Evolutionary conservation across 306 rosid genomes (phyloP).

Genomic region (Medicago truncatula): DNA sequence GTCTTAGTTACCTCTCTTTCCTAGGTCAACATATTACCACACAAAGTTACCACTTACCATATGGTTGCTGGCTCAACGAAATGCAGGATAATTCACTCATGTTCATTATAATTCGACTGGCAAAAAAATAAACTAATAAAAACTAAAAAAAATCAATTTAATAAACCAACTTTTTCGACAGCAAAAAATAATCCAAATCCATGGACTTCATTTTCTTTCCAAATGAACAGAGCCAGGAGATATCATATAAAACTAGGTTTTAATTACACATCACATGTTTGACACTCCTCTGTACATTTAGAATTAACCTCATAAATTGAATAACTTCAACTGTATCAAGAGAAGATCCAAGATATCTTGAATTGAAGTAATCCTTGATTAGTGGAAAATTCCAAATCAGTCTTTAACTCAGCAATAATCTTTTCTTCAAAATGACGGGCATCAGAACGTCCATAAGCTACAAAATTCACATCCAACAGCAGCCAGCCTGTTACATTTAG

Average conservation of each 20-base stretch:
- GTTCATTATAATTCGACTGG: slow-evolving; percentile 39
- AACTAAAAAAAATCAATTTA: background rate
- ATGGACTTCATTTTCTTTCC: slow-evolving; percentile 45
- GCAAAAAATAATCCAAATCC: slow-evolving; percentile 46
- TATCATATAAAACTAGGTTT: slow-evolving; percentile 44
- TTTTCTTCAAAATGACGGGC: slow-evolving; percentile 57
- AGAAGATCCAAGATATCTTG: slow-evolving; percentile 43
- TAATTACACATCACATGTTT: slow-evolving; percentile 52
- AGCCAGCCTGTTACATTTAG: slow-evolving; percentile 59
- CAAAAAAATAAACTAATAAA: background rate
- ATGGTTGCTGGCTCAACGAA: background rate
- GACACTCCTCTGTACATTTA: slow-evolving; percentile 50
- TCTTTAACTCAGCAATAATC: slow-evolving; percentile 45
- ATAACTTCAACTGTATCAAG: slow-evolving; percentile 36
- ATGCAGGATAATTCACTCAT: too few species aligned
- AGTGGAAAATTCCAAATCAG: slow-evolving; percentile 33
- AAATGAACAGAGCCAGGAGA: slow-evolving; percentile 49
- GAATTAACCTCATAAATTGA: slow-evolving; percentile 40
- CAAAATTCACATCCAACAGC: slow-evolving; percentile 71
- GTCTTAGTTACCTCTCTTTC: too few species aligned
- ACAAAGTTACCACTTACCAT: background rate
- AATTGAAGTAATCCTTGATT: slow-evolving; percentile 45
- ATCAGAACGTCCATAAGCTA: slow-evolving; percentile 59
- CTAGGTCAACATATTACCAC: too few species aligned
- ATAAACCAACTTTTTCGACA: slow-evolving; percentile 45